Percentiles rank a stretch among this genome's conserved stretches.
Evolutionary conservation across 2,329 filamentous ascomycete species (phyloP).

Genomic region (Trichoderma hamatum): DNA sequence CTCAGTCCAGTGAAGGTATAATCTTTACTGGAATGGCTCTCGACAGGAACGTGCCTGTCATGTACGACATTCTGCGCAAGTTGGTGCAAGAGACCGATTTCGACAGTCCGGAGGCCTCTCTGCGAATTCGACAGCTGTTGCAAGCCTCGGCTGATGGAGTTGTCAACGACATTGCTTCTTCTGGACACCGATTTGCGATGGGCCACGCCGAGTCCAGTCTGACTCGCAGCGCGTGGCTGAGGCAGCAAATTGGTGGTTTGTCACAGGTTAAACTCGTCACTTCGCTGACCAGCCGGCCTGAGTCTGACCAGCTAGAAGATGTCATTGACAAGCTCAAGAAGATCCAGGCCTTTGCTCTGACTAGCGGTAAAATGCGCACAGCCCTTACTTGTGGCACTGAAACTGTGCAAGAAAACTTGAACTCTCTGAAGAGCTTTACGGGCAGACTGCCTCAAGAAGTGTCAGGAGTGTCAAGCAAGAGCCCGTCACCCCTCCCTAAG

Average conservation of each 20-base stretch:
- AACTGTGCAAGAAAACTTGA: constrained; percentile 70
- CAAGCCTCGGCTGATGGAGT: constrained; percentile 87
- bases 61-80: constrained; percentile 83
- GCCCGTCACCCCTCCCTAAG: constrained; percentile 44
- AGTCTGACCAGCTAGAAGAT: constrained; percentile 70
- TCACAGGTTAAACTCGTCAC: constrained; percentile 86
- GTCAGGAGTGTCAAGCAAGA: constrained; percentile 46
- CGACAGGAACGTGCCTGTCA: constrained; percentile 84
- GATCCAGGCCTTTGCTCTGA: constrained; percentile 79
- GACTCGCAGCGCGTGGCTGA: constrained; percentile 69
- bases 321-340: constrained; percentile 81
- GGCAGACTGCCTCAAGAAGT: constrained; percentile 33
- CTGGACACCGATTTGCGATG: constrained; percentile 84
- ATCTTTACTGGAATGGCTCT: constrained; percentile 84
- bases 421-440: constrained; percentile 72
- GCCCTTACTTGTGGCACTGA: constrained; percentile 85
- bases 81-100: constrained; percentile 89
- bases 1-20: constrained; percentile 76
- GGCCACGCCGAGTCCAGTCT: constrained; percentile 81
- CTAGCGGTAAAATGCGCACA: constrained; percentile 69
- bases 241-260: constrained; percentile 87
- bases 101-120: constrained; percentile 76
- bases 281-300: constrained; percentile 71
- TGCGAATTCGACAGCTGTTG: constrained; percentile 82
- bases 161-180: constrained; percentile 87